Evolutionary conservation across 2,329 filamentous ascomycete genomes (phyloP), one percentile per base, ranked within the genome.

Genomic region (Fusarium floridanum): DNA sequence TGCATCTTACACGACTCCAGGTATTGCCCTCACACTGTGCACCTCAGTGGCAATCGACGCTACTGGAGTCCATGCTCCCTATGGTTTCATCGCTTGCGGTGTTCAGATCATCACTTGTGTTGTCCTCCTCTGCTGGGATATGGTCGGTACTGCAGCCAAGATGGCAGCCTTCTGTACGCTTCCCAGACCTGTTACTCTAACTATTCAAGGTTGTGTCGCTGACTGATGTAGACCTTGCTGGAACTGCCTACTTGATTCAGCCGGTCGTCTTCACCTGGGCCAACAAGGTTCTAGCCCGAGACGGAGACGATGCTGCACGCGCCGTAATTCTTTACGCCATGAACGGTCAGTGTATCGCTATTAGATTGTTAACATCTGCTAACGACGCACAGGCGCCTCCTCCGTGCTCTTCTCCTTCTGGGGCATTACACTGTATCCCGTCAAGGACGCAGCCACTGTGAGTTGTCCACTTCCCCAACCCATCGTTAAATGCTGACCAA

Each of bases 191-290:
- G 10, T 14, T 12, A 2, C 24, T 8, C 6, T 0, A n/a, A 9
- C 5, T 20, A 12, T 32, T 34, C 3, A 34, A 5, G 2, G 8
- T 20, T 20, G 17, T 14, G 27, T 20, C 5, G 9, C 77, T 6
- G 77, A 82, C 27, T 5, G 2, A 29, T 14, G n/a, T 81, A 84
- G 71, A 73, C 71, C 71, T 84, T 11, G 79, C 82, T n/a, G 83
- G 83, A 2, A 83, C 82, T 1, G 81, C 82, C 9, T 84, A 85
- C 56, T 81, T 84, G 43, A 82, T 84, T 24, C 83, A 85, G 17
- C 83, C 83, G 0, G 73, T 84, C 16, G 63, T 84, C n/a, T 85
- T 83, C 37, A 82, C 80, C 2, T 85, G 83, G 83, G 83, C 83
- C 0, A 85, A 81, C 64, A 78, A 82, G 17, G 82, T 85, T 14